Conservation (phyloP, 2,329 filamentous ascomycete species). For the Fusarium begoniae region DNA sequence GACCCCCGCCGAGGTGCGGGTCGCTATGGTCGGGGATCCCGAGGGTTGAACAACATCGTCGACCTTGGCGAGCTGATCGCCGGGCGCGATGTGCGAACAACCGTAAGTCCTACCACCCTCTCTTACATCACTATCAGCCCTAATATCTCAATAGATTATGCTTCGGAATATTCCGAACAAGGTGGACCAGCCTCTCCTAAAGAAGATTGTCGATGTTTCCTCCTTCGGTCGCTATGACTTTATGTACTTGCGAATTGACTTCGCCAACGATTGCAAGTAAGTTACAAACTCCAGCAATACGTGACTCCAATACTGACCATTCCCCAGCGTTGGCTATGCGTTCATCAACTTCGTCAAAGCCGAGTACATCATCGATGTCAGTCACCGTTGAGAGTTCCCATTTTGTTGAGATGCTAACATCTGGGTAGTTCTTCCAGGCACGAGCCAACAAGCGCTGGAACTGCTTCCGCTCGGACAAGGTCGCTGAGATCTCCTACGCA, state of each 20-base stretch:
- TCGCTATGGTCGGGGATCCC: not conserved
- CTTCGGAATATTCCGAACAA: conserved; percentile 94
- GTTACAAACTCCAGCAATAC: conserved; percentile 47
- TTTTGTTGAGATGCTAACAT: conserved; percentile 25
- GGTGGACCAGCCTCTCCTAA: conserved; percentile 79
- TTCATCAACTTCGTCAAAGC: conserved; percentile 91
- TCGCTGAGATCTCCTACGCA: conserved; percentile 93
- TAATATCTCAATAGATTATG: conserved; percentile 74
- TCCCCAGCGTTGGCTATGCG: conserved; percentile 85
- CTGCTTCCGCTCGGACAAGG: conserved; percentile 83
- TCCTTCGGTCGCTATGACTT: conserved; percentile 91
- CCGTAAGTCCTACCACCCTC: conserved; percentile 58
- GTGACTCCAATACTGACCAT: conserved; percentile 36
- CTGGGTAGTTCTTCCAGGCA: conserved; percentile 72
- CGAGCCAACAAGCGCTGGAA: conserved; percentile 80
- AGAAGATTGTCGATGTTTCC: conserved; percentile 79
- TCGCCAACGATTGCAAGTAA: conserved; percentile 84
- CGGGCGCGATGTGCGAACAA: conserved; percentile 79
- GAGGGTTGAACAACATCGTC: conserved; percentile 63
- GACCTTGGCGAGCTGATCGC: conserved; percentile 52
- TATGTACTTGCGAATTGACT: conserved; percentile 92
- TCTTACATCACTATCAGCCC: not conserved
- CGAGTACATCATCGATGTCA: conserved; percentile 75
- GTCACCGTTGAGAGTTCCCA: conserved; percentile 37
- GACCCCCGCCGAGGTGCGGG: conserved; percentile 38